Evolutionary conservation across 2,329 filamentous ascomycete genomes (phyloP).

Genomic region (Stenocarpella maydis): DNA sequence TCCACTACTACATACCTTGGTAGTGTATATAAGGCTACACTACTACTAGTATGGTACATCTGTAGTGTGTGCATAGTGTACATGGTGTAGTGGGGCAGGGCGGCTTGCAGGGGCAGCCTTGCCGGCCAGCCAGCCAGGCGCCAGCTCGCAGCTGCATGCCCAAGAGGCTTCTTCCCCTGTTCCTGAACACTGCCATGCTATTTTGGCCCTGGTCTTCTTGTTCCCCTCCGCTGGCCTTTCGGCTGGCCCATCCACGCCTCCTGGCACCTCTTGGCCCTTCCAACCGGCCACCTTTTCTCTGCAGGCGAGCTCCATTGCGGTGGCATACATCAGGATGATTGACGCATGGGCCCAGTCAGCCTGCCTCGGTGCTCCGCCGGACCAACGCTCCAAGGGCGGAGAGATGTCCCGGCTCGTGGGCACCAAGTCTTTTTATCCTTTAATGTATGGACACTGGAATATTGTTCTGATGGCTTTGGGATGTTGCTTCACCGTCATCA

Average conservation of each 20-base stretch:
- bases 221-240: neutral
- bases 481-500: constrained; percentile 6
- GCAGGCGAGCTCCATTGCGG: neutral
- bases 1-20: too few relatives aligned
- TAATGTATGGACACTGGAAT: too few relatives aligned
- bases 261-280: neutral
- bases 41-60: too few relatives aligned
- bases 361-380: constrained; percentile 1
- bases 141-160: too few relatives aligned
- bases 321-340: constrained; percentile 2
- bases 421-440: neutral
- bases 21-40: too few relatives aligned
- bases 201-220: neutral
- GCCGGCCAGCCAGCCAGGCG: constrained; percentile 13
- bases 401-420: neutral
- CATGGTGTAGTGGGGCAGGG: too few relatives aligned
- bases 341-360: constrained; percentile 18
- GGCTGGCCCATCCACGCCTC: neutral
- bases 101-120: constrained; percentile 6
- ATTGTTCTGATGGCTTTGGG: neutral
- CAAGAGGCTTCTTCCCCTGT: constrained; percentile 20
- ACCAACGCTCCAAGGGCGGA: neutral
- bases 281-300: too few relatives aligned
- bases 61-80: too few relatives aligned
- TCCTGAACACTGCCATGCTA: constrained; percentile 9